Percentiles rank a stretch among this genome's conserved stretches.
phyloP scores from a whole-genome alignment of 148 eudicot genomes.

The Chenopodium suecicum region DNA sequence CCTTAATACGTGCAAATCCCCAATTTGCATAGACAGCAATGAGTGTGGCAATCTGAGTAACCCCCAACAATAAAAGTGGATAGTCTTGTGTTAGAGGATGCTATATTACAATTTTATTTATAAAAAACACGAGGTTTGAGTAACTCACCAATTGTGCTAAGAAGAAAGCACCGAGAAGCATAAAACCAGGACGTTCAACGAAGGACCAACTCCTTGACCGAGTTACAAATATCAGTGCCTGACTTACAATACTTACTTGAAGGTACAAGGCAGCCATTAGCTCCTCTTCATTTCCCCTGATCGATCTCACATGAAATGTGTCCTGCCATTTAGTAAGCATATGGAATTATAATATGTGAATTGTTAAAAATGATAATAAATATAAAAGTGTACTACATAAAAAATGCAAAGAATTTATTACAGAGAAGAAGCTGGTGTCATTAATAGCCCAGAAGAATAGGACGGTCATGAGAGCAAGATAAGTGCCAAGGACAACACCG shows the following conservation, averaged over 20 bases:
- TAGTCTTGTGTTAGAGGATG: background rate
- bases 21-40: slow-evolving; percentile 73
- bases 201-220: slow-evolving; percentile 69
- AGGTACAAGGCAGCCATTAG: slow-evolving; percentile 69
- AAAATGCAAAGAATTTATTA: slow-evolving; percentile 26
- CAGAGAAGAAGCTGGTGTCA: slow-evolving; percentile 59
- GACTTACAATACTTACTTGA: slow-evolving; percentile 79
- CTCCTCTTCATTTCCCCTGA: slow-evolving; percentile 36
- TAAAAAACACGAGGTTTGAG: background rate
- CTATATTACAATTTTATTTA: background rate
- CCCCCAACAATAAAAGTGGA: background rate
- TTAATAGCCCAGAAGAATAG: slow-evolving; percentile 62
- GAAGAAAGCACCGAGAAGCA: slow-evolving; percentile 56
- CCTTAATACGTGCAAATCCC: slow-evolving; percentile 58
- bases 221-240: slow-evolving; percentile 76
- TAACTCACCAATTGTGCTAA: slow-evolving; percentile 71
- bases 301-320: slow-evolving; percentile 45
- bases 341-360: background rate
- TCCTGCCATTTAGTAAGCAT: slow-evolving; percentile 35
- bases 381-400: background rate
- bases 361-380: background rate
- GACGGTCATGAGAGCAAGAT: slow-evolving; percentile 67
- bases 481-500: slow-evolving; percentile 69
- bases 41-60: slow-evolving; percentile 63
- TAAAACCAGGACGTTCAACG: slow-evolving; percentile 65